Evolutionary conservation across 148 eudicot genomes (phyloP).

Genomic region (Rhododendron ferrugineum): DNA sequence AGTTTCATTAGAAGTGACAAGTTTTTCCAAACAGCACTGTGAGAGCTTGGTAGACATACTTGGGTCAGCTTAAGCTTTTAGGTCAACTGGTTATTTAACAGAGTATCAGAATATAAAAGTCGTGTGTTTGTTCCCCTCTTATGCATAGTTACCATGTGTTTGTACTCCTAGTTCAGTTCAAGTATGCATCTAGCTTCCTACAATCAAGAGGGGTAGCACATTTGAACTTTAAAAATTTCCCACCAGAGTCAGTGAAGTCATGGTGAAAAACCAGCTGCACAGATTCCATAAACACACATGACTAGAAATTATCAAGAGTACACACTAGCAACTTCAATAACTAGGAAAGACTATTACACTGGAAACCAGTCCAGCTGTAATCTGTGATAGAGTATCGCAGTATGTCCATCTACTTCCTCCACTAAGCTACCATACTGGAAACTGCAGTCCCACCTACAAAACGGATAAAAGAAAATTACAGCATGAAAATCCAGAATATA

Average conservation of each 20-base stretch:
- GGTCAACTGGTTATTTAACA: background rate
- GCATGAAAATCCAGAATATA: background rate
- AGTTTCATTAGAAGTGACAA: background rate
- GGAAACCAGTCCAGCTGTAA: constrained; percentile 97
- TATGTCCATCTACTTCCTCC: constrained; percentile 99
- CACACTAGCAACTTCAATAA: constrained; percentile 8
- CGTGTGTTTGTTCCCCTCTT: background rate
- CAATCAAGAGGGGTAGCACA: background rate
- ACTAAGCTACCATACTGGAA: constrained; percentile 95
- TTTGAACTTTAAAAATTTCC: background rate
- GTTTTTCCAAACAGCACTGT: background rate
- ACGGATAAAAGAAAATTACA: constrained; percentile 6
- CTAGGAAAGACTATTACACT: constrained; percentile 46
- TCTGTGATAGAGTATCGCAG: constrained; percentile 88
- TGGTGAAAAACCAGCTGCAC: background rate
- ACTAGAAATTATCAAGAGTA: background rate
- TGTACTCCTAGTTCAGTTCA: background rate
- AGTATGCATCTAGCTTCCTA: background rate
- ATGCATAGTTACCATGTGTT: background rate
- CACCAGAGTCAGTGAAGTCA: background rate
- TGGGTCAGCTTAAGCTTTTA: constrained; percentile 4
- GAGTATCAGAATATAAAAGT: background rate
- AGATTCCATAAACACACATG: background rate
- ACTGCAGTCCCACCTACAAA: constrained; percentile 92
- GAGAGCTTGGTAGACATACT: background rate